Evolutionary conservation across 768 basidiomycete species (phyloP).

Genomic region (Chalciporus pseudorubinellus): DNA sequence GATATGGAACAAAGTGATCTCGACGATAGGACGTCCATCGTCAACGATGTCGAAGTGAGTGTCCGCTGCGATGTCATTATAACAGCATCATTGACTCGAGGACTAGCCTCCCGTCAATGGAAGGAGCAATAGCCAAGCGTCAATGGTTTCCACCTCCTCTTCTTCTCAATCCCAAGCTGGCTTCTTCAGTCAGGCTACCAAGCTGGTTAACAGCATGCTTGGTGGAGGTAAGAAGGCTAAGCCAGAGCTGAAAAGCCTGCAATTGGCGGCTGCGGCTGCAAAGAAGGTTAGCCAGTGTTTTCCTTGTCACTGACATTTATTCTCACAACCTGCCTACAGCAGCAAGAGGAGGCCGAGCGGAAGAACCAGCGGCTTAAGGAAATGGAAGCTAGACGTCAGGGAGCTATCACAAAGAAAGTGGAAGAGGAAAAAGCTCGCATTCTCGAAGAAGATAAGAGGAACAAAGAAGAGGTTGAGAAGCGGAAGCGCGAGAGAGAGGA

Average conservation of each 20-base stretch:
- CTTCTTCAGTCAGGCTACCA: slow-evolving; percentile 69
- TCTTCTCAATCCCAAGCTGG: slow-evolving; percentile 49
- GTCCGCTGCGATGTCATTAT: not conserved
- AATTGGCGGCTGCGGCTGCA: slow-evolving; percentile 77
- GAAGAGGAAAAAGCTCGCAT: slow-evolving; percentile 70
- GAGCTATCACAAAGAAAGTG: slow-evolving; percentile 66
- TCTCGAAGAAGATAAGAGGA: slow-evolving; percentile 66
- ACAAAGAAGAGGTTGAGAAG: slow-evolving; percentile 71
- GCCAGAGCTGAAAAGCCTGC: slow-evolving; percentile 76
- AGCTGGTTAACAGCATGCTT: slow-evolving; percentile 63
- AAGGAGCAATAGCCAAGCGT: slow-evolving; percentile 55
- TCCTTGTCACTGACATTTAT: not conserved
- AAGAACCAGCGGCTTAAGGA: slow-evolving; percentile 72
- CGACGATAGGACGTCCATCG: slow-evolving; percentile 39
- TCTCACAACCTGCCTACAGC: slow-evolving; percentile 44
- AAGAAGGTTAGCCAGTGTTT: slow-evolving; percentile 67
- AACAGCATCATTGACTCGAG: slow-evolving; percentile 8
- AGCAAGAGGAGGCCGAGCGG: slow-evolving; percentile 86
- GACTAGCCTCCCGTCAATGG: slow-evolving; percentile 16
- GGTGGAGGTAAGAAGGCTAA: slow-evolving; percentile 70
- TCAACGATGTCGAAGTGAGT: slow-evolving; percentile 44
- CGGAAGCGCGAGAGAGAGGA: slow-evolving; percentile 84
- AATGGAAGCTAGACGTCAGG: slow-evolving; percentile 80
- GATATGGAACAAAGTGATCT: slow-evolving; percentile 31
- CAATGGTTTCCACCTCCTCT: slow-evolving; percentile 44